A percentile compares a stretch with the other conserved stretches of the same genome.
phyloP scores from a whole-genome alignment of 768 basidiomycete genomes.

The Clitopilus hobsonii region DNA sequence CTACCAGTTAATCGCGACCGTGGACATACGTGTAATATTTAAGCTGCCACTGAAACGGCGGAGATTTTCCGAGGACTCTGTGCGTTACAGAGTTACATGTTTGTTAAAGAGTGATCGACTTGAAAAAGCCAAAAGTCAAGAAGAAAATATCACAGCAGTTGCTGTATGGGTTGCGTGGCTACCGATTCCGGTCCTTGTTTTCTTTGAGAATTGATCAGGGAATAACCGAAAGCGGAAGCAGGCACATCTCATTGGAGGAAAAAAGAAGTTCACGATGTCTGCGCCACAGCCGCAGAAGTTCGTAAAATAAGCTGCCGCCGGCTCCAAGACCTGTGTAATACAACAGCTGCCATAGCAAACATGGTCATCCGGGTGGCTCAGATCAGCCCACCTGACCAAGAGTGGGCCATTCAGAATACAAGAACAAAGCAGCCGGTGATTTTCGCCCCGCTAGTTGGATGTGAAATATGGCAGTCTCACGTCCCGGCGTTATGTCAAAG shows the following conservation, averaged over 20 bases:
- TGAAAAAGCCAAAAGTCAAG: no score
- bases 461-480: no score
- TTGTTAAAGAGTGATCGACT: no score
- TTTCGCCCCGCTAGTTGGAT: no score
- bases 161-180: background rate
- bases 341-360: background rate
- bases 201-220: background rate
- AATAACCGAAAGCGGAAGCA: background rate
- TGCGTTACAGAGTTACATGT: no score
- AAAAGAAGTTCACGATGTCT: background rate
- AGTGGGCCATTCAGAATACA: background rate
- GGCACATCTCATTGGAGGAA: background rate
- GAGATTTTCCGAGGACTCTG: background rate
- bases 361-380: no score
- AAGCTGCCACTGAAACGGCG: no score
- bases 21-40: no score
- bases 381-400: no score
- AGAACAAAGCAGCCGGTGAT: background rate
- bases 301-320: slow-evolving; percentile 4
- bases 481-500: no score
- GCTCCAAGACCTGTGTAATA: background rate
- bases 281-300: background rate
- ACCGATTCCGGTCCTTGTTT: background rate
- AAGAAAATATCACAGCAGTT: background rate
- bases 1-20: background rate